These are phyloP conservation scores for Mycena sp. DNA, from an alignment of 1,284 basidiomycete species.

Conservation along the genomic window DNA sequence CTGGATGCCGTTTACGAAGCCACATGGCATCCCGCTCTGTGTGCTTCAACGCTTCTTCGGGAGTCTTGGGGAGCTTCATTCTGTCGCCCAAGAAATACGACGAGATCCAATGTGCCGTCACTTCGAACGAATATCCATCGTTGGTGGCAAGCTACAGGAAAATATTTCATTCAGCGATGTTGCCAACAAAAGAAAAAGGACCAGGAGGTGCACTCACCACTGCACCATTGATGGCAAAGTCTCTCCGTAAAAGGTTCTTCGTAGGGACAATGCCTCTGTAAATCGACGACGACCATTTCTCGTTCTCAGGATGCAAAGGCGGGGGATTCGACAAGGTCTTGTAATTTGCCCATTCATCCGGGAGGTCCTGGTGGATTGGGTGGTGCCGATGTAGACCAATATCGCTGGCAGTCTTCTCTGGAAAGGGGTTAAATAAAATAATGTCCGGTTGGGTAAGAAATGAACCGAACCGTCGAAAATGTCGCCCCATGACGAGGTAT, in stretches of 20 bases:
- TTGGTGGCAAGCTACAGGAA: slow-evolving; percentile 53
- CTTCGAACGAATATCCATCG: slow-evolving; percentile 62
- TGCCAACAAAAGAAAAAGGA: neutral
- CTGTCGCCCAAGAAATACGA: slow-evolving; percentile 64
- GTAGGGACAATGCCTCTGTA: slow-evolving; percentile 68
- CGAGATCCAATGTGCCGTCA: slow-evolving; percentile 68
- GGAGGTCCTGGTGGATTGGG: neutral
- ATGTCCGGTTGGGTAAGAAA: neutral
- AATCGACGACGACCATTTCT: slow-evolving; percentile 45
- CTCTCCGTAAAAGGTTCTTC: slow-evolving; percentile 57
- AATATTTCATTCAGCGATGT: neutral
- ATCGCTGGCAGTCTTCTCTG: slow-evolving; percentile 48
- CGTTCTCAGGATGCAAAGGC: slow-evolving; percentile 9
- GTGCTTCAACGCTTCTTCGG: slow-evolving; percentile 51
- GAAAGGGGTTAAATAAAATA: neutral
- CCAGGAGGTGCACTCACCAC: slow-evolving; percentile 46
- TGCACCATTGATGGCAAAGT: slow-evolving; percentile 71
- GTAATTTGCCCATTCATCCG: slow-evolving; percentile 18
- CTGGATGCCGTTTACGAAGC: slow-evolving; percentile 60
- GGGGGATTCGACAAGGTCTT: slow-evolving; percentile 12
- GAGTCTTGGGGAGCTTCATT: slow-evolving; percentile 55
- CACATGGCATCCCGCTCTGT: slow-evolving; percentile 56
- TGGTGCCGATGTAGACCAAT: slow-evolving; percentile 48
- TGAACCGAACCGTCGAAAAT: slow-evolving; percentile 56
- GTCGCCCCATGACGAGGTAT: slow-evolving; percentile 58